Evolutionary conservation across 129 eudicot genomes (phyloP), one percentile per base, ranked within the genome.

Genomic region (Centaurea solstitialis): DNA sequence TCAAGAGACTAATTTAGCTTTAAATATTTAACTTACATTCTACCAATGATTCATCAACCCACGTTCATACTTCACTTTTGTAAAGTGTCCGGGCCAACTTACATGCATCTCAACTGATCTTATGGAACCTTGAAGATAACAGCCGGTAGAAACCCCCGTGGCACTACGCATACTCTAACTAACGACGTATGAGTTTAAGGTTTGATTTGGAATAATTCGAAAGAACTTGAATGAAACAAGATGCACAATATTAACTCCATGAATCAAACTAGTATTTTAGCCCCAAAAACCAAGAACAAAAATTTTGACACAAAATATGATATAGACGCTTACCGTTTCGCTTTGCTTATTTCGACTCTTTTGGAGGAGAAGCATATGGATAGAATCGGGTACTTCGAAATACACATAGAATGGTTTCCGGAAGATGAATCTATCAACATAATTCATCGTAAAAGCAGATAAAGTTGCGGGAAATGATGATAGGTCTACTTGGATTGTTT

Each of bases 401-500:
- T 66, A 80, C 72, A 72, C 73, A 61, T 20, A 57, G 26, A 39
- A 80, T 72, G 76, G 50, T 65, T 80, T 35, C 38, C 80, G 26
- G 10, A 18, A 24, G 76, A 38, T 73, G 43, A 24, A 72, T 72
- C 73, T 30, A 43, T 23, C 18, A 43, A 23, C 75, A 70, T 75
- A 71, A 38, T 39, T 37, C 40, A 4, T 45, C 50, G 38, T 41
- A 57, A 21, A 74, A 74, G 50, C 79, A 53, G 73, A 47, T 35
- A n/a, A 70, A 20, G 53, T 40, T 62, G 70, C 7, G 40, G n/a
- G 37, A 39, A 64, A 64, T 18, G 68, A 75, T 61, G 35, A 26
- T 33, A 33, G 28, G 70, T 79, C 78, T 38, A 84, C 57, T 79
- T 77, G 69, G 75, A 65, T 39, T 23, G 80, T 74, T 79, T 85